Base-by-base conservation (phyloP, 768 basidiomycete genomes). In the Tubosaeta sp. region DNA sequence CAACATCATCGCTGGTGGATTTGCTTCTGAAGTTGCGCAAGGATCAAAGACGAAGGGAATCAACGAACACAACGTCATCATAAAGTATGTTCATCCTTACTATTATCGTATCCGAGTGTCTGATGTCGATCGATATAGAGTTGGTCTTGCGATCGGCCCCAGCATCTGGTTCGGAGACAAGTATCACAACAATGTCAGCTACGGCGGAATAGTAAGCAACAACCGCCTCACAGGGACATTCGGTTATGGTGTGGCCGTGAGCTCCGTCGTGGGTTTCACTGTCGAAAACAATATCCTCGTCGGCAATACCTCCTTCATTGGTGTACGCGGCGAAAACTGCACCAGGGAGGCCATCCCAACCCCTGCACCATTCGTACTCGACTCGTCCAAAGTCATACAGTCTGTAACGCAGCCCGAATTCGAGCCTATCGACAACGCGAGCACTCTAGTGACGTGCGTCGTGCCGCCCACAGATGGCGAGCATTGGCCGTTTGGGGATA, bases 81-180 rank as follows among this genome's bases (percentile, higher is more conserved):
- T 90, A 68, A 90, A 90, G 87, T 87, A 54, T 42, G 81, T 63
- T 10, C 16, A 35, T 41, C 16, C 14, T 49, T 29, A 27, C 9
- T 9, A 6, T 27, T 49, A 41, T 53, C 12, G 16, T 11, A 36
- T 24, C 43, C 21, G 30, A 29, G 19, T 19, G 38, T 48, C 44
- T 54, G 19, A 42, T 46, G 47, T 54, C 10, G 59, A 51, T 38
- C 16, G 19, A 36, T 51, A 5, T 14, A 89, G 87, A 65, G 82
- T 90, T 60, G 89, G 84, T 19, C 83, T 90, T 44, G 88, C 87
- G 30, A 77, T 90, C n/a, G 88, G 89, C 9, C 86, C 89, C 7
- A 79, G 79, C 11, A 82, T 80, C 12, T 90, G 88, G 88, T 89
- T 88, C 51, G 84, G 82, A 2, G 67, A 77, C 57, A 60, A 65